phyloP scores from a whole-genome alignment of 73 alveolate species.

The Tetrahymena malaccensis region DNA sequence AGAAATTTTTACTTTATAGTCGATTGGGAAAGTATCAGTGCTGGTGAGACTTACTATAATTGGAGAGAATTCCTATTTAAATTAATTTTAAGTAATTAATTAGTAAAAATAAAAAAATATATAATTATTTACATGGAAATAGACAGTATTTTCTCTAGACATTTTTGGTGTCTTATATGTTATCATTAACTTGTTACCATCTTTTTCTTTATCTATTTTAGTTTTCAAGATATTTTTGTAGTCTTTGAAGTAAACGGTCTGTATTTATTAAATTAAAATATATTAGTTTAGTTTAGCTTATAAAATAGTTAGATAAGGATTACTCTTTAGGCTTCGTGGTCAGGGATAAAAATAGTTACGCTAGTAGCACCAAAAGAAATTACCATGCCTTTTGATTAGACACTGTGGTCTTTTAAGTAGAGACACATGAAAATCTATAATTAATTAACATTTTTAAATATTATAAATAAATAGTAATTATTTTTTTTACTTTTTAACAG shows the following conservation, averaged over 20 bases:
- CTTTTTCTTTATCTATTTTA: neutral
- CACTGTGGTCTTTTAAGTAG: neutral
- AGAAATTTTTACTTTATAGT: neutral
- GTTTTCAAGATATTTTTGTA: neutral
- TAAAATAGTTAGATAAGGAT: neutral
- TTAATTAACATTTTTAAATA: neutral
- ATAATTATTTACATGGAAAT: neutral
- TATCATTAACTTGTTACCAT: neutral
- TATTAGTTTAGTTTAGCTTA: neutral
- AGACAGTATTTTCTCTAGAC: neutral
- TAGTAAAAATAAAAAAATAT: neutral
- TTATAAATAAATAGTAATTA: neutral
- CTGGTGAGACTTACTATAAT: neutral
- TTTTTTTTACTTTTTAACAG: conserved; percentile 12
- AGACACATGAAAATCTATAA: conserved; percentile 15
- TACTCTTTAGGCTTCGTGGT: conserved; percentile 14
- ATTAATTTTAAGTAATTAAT: neutral
- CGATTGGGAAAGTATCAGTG: neutral
- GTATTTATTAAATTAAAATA: neutral
- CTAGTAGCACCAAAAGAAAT: neutral
- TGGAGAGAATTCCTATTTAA: neutral
- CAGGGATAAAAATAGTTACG: conserved; percentile 6
- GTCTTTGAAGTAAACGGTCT: neutral
- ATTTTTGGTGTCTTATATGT: neutral
- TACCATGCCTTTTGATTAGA: conserved; percentile 5